Base-by-base conservation (phyloP, 2,329 filamentous ascomycete species). In the Cephalotrichum gorgonifer region DNA sequence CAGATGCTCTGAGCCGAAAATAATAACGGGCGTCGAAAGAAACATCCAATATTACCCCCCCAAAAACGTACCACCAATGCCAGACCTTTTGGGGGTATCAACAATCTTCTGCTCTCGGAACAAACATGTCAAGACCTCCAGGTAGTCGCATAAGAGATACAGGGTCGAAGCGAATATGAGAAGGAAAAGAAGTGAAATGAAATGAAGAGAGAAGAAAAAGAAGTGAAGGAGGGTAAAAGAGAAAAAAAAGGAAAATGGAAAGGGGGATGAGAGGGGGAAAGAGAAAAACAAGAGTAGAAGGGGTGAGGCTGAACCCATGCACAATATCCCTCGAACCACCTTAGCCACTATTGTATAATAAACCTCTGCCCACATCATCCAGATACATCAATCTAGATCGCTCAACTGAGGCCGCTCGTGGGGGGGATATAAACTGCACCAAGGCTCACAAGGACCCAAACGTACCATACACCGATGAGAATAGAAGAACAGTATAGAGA, bases 21-120 rank as follows among this genome's bases (percentile, higher is more conserved):
- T 45, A 52, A 49, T 52, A 56, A 52, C 54, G 44, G 25, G 11
- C 46, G 12, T 28, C 41, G 49, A 38, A 25, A 41, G n/a, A 25
- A 9, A 43, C 25, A 26, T 27, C 38, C 30, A 47, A 50, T 38
- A 33, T 27, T 47, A 30, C 25, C 49, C 49, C 26, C 38, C 38
- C 35, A n/a, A n/a, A n/a, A n/a, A 35, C 31, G 38, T 14, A 33
- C 17, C 28, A 25, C 33, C 45, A 51, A 55, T 57, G 53, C 49
- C 47, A 54, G 52, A 57, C 49, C 51, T 58, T 60, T 59, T 60
- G 49, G 57, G 62, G 62, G 64, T 67, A 68, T 69, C 58, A 65
- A 61, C 58, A 56, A 57, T 55, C 58, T 61, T 59, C 53, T 55
- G 59, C 55, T 56, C 56, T 54, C 56, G 49, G 57, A 56, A 52